These are phyloP conservation scores for Eucalyptus regnans DNA, from an alignment of 345 rosid genomes.

Conservation along the genomic window DNA sequence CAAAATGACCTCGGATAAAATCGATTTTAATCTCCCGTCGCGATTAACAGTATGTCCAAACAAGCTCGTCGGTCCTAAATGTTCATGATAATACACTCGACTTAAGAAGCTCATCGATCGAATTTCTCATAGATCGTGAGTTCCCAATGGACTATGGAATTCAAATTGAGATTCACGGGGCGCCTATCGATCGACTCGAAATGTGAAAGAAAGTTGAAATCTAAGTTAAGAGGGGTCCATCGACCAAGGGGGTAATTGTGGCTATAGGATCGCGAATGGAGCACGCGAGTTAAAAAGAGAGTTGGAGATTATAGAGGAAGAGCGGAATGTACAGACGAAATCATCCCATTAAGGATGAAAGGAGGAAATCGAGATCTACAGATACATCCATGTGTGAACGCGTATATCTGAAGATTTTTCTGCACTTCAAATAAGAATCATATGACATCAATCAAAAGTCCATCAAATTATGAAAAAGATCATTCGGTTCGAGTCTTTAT, in stretches of 20 bases:
- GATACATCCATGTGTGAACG: accelerated
- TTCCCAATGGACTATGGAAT: background rate
- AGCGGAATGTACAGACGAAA: accelerated
- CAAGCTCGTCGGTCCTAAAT: no score
- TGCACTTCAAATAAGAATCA: accelerated
- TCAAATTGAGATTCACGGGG: accelerated
- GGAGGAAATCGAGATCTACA: accelerated
- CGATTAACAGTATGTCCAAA: background rate
- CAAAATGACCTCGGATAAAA: background rate
- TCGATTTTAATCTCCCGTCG: background rate
- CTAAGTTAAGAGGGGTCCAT: background rate
- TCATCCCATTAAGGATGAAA: background rate
- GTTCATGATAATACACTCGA: background rate
- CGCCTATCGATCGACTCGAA: accelerated
- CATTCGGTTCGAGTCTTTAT: accelerated
- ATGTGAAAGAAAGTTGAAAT: background rate
- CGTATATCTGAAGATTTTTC: accelerated
- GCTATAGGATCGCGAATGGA: accelerated
- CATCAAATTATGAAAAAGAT: background rate
- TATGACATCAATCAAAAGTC: background rate
- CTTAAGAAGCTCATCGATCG: background rate
- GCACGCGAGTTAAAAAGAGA: background rate
- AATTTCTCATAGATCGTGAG: background rate
- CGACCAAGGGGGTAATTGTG: accelerated
- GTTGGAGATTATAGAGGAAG: background rate